A percentile compares a stretch with the other conserved stretches of the same genome.
Conservation (phyloP, 1,139 yeast species). For the Wickerhamomyces sp. region DNA sequence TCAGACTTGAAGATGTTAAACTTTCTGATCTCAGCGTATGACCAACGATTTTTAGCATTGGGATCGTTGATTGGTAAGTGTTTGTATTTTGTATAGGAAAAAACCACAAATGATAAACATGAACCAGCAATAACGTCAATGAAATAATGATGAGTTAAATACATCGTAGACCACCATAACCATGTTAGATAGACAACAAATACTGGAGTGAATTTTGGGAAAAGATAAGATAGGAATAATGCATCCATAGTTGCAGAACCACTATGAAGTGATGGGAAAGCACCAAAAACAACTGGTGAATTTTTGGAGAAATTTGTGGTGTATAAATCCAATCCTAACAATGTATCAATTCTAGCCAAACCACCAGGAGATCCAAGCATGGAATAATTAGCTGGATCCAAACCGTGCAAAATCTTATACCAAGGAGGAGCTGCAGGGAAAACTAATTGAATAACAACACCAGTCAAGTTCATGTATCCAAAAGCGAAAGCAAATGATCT, state of each 20-base stretch:
- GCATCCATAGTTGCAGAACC: constrained; percentile 95
- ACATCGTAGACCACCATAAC: constrained; percentile 99
- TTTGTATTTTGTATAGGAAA: constrained; percentile 65
- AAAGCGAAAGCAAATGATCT: constrained; percentile 90
- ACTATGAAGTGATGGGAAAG: constrained; percentile 93
- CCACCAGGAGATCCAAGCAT: constrained; percentile 99
- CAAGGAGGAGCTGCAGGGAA: constrained; percentile 99
- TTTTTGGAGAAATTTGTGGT: constrained; percentile 72
- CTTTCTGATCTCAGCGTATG: constrained; percentile 43
- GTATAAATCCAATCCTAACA: constrained; percentile 80
- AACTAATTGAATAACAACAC: constrained; percentile 73
- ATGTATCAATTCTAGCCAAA: constrained; percentile 75
- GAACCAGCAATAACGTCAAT: constrained; percentile 92
- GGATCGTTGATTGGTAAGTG: constrained; percentile 66
- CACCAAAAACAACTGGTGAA: constrained; percentile 95
- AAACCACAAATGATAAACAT: constrained; percentile 63
- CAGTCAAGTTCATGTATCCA: constrained; percentile 92
- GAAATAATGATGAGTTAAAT: constrained; percentile 91
- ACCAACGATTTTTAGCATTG: constrained; percentile 78
- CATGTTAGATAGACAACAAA: constrained; percentile 77
- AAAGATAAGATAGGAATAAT: constrained; percentile 72
- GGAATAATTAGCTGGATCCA: constrained; percentile 84
- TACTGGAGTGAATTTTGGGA: constrained; percentile 60
- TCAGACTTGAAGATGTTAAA: constrained; percentile 28
- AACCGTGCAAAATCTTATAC: constrained; percentile 84